These are phyloP conservation scores for Pouteria glomerata DNA, from an alignment of 148 eudicot genomes.

Conservation along the genomic window DNA sequence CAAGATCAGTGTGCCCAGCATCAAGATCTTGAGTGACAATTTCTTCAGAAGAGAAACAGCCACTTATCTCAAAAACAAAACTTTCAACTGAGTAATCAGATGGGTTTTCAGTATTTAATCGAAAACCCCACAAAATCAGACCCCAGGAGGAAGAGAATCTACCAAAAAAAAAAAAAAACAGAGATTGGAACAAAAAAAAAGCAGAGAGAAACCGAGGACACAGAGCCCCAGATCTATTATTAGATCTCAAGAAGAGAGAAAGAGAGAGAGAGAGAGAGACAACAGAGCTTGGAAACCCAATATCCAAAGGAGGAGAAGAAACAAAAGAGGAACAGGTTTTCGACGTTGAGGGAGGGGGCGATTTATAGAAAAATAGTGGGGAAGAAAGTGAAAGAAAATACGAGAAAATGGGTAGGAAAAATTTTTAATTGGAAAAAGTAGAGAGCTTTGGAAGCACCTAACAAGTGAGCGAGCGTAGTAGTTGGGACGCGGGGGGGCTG, in stretches of 20 bases:
- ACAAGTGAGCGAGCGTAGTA: no score
- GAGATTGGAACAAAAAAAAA: neutral
- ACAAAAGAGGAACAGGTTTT: constrained; percentile 27
- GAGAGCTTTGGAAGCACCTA: constrained; percentile 12
- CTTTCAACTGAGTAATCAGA: neutral
- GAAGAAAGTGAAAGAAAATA: constrained; percentile 3
- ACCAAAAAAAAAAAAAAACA: neutral
- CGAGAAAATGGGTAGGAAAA: neutral
- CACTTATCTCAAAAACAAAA: neutral
- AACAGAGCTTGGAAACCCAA: constrained; percentile 4
- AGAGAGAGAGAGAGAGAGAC: constrained; percentile 9
- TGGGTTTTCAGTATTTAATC: neutral
- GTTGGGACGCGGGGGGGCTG: no score
- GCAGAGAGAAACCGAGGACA: constrained; percentile 10
- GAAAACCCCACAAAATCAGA: neutral
- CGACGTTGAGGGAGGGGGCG: constrained; percentile 11
- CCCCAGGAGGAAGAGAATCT: constrained; percentile 3
- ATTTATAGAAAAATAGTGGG: constrained; percentile 23
- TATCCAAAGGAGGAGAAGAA: constrained; percentile 12
- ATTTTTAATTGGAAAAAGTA: neutral
- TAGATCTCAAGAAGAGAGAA: neutral
- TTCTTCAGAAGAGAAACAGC: neutral
- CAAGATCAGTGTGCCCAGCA: constrained; percentile 8
- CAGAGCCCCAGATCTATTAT: constrained; percentile 7
- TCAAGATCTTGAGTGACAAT: neutral